Evolutionary conservation across 106 monocot genomes (phyloP), one percentile per base, ranked within the genome.

Genomic region (Acanthochlamys bracteata): DNA sequence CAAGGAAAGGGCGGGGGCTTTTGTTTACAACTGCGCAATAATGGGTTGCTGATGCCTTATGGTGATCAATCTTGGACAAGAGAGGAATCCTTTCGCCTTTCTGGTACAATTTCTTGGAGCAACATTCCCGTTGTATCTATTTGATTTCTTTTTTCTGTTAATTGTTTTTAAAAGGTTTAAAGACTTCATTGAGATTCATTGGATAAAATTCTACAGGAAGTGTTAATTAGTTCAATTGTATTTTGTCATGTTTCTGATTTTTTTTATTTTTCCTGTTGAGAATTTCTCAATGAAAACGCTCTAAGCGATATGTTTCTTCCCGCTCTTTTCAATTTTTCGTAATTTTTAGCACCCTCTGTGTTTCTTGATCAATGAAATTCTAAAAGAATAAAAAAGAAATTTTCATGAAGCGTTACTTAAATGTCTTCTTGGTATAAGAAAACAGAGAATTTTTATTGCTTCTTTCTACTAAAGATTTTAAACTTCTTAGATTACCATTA

Each of bases 11-110:
- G 88, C 80, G 7, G 88, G 88, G 55, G 79, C 72, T 53, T 93
- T 93, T 68, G 93, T 93, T 56, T 78, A 82, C 68, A 93, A 93
- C 59, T 93, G 93, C 73, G 93, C 93, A 62, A 78, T 93, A 72
- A 93, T 93, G 93, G 89, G 88, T 17, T 93, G 93, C 71, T 93
- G 56, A 92, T 14, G 33, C 59, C 52, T 53, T 9, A 62, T 73
- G 42, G 19, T 41, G 21, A 59, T 55, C 54, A 24, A 24, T 39
- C 14, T 24, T 6, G 6, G 39, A 43, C 42, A 42, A 9, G 42
- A 10, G 57, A 57, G 55, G 47, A 3, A 10, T 15, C 10, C 20
- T 3, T 10, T 19, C 55, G 0, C 22, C 22, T 9, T 55, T 10
- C 20, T 4, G 3, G 16, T 17, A 20, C 20, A 10, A 19, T 20